phyloP scores from a whole-genome alignment of 352 stramenopile genomes.

The Globisporangium nodosum region DNA sequence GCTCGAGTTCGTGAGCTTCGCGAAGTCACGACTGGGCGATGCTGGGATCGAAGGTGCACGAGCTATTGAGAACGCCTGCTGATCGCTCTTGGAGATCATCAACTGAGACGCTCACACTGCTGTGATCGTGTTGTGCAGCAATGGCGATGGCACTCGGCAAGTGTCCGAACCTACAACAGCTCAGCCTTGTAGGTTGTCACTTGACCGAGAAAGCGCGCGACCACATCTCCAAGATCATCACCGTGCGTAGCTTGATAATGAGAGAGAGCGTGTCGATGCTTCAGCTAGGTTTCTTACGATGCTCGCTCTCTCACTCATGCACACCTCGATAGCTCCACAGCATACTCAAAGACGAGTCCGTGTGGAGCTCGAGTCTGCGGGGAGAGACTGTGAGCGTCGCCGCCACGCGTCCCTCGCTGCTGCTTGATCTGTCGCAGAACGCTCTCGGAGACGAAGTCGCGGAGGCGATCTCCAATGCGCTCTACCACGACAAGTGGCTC shows the following conservation, averaged over 20 bases:
- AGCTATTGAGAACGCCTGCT: neutral
- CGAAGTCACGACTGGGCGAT: slow-evolving; percentile 10
- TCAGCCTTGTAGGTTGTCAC: slow-evolving; percentile 36
- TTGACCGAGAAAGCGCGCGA: slow-evolving; percentile 47
- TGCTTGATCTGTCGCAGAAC: slow-evolving; percentile 52
- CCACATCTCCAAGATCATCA: slow-evolving; percentile 57
- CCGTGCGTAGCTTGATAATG: slow-evolving; percentile 12
- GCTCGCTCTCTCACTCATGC: neutral
- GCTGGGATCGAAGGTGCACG: slow-evolving; percentile 11
- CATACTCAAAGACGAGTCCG: slow-evolving; percentile 39
- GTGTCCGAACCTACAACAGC: slow-evolving; percentile 26
- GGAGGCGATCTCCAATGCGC: slow-evolving; percentile 36
- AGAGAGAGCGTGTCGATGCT: neutral
- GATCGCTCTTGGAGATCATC: neutral
- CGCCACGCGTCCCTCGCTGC: slow-evolving; percentile 11
- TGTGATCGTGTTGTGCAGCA: slow-evolving; percentile 10
- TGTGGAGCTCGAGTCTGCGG: slow-evolving; percentile 55
- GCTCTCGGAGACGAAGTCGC: slow-evolving; percentile 30
- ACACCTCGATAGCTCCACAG: slow-evolving; percentile 32
- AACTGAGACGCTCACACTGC: no score
- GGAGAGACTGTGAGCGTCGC: slow-evolving; percentile 13
- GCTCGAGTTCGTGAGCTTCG: slow-evolving; percentile 16
- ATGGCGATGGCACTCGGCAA: slow-evolving; percentile 38
- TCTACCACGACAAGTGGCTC: slow-evolving; percentile 66
- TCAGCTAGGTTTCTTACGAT: neutral